Evolutionary conservation across 106 monocot genomes (phyloP).

Genomic region (Posidonia australis): DNA sequence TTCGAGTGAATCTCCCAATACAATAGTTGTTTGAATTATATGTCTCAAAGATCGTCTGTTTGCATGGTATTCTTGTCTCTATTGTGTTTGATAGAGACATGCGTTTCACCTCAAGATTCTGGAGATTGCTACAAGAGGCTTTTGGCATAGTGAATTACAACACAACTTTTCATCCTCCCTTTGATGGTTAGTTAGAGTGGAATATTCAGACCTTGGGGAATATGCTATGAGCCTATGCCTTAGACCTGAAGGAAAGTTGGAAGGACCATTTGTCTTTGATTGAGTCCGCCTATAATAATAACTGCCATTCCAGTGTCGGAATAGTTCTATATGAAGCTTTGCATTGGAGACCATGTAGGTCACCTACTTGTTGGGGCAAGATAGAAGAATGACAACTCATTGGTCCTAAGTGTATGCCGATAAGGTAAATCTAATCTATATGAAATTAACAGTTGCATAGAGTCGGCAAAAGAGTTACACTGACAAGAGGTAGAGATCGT

Average conservation of each 20-base stretch:
- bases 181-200: too few species aligned
- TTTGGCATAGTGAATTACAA: neutral
- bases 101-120: neutral
- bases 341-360: too few species aligned
- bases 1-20: neutral
- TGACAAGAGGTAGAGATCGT: too few species aligned
- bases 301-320: too few species aligned
- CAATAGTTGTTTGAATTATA: neutral
- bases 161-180: neutral
- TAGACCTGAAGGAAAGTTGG: neutral
- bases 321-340: too few species aligned
- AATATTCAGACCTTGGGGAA: too few species aligned
- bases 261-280: too few species aligned
- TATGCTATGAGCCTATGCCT: too few species aligned
- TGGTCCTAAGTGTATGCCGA: neutral
- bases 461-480: too few species aligned
- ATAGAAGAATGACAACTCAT: too few species aligned
- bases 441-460: neutral
- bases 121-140: neutral
- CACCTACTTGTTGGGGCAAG: too few species aligned
- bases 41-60: neutral
- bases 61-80: neutral
- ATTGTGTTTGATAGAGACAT: neutral
- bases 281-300: too few species aligned
- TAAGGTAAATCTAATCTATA: neutral